phyloP scores from a whole-genome alignment of 805 yeast species.

The Candida vaughaniae region DNA sequence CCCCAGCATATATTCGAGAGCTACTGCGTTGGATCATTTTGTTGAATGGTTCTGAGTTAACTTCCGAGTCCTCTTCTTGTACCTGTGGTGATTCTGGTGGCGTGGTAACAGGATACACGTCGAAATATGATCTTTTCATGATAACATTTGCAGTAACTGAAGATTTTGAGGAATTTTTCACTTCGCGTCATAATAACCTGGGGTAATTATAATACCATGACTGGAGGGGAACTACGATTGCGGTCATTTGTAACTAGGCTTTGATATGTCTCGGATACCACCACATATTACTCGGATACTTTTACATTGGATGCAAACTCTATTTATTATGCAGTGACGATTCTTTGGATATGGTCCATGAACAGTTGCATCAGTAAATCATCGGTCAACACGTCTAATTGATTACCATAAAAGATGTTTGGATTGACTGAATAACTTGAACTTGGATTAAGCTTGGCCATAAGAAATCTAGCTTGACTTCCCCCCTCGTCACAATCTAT shows the following conservation, averaged over 20 bases:
- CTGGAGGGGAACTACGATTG: too few relatives aligned
- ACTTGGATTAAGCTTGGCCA: slow-evolving; percentile 93
- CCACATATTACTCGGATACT: too few relatives aligned
- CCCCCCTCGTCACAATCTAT: slow-evolving; percentile 98
- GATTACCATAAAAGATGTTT: slow-evolving; percentile 13
- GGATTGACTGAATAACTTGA: slow-evolving; percentile 58
- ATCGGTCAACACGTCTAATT: slow-evolving; percentile 79
- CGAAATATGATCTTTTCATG: slow-evolving; percentile 3
- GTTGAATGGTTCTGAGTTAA: neutral
- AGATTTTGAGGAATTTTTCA: slow-evolving; percentile 3
- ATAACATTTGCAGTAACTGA: neutral
- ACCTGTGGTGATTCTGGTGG: slow-evolving; percentile 4
- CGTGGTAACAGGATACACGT: neutral
- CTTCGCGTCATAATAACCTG: slow-evolving; percentile 7
- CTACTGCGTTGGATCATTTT: neutral
- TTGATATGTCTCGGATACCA: too few relatives aligned
- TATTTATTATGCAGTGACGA: slow-evolving; percentile 16
- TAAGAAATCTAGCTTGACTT: slow-evolving; percentile 94
- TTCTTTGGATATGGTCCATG: slow-evolving; percentile 81
- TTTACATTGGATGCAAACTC: too few relatives aligned
- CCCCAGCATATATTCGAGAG: neutral
- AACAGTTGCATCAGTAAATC: slow-evolving; percentile 94
- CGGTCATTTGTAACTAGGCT: too few relatives aligned
- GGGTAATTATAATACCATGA: too few relatives aligned
- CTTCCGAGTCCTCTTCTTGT: neutral